phyloP scores from a whole-genome alignment of 2,329 filamentous ascomycete species.

The Colletotrichum sp. region DNA sequence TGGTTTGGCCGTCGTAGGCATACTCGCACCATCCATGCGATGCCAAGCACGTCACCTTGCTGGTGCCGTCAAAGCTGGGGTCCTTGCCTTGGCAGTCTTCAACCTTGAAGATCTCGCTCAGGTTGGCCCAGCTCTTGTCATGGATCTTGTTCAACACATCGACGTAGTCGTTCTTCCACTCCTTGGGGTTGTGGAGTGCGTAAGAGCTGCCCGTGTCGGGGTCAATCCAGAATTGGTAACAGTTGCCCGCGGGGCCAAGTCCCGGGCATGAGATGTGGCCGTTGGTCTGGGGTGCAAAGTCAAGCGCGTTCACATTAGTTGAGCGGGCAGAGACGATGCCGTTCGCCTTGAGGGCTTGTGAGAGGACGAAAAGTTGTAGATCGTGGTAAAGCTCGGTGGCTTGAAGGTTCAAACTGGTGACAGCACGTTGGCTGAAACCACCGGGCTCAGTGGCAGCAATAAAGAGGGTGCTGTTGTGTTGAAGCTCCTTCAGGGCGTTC shows the following conservation, averaged over 20 bases:
- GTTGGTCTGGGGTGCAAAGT: slow-evolving; percentile 18
- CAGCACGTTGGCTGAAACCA: slow-evolving; percentile 28
- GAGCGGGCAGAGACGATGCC: slow-evolving; percentile 26
- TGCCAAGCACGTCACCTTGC: slow-evolving; percentile 25
- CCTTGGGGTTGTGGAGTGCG: slow-evolving; percentile 27
- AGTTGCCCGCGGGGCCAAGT: slow-evolving; percentile 8
- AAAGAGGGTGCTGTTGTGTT: slow-evolving; percentile 25
- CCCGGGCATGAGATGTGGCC: slow-evolving; percentile 13
- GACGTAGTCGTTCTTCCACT: slow-evolving; percentile 26
- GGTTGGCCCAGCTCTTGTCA: slow-evolving; percentile 27
- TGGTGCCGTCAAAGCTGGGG: slow-evolving; percentile 24
- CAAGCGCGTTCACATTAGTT: slow-evolving; percentile 24
- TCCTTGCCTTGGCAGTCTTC: slow-evolving; percentile 26
- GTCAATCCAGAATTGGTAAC: slow-evolving; percentile 27
- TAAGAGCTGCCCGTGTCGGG: slow-evolving; percentile 25
- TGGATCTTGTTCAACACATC: slow-evolving; percentile 24
- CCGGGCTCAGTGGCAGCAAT: slow-evolving; percentile 23
- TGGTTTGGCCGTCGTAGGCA: slow-evolving; percentile 13
- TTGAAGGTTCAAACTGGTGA: slow-evolving; percentile 27
- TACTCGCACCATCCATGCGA: slow-evolving; percentile 29
- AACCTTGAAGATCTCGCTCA: slow-evolving; percentile 27
- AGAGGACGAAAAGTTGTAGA: slow-evolving; percentile 27
- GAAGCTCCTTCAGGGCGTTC: slow-evolving; percentile 20
- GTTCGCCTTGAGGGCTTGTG: slow-evolving; percentile 24
- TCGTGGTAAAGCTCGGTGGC: slow-evolving; percentile 24